A percentile compares a stretch with the other conserved stretches of the same genome.
Conservation (phyloP, 345 rosid species). For the Camelina neglecta region DNA sequence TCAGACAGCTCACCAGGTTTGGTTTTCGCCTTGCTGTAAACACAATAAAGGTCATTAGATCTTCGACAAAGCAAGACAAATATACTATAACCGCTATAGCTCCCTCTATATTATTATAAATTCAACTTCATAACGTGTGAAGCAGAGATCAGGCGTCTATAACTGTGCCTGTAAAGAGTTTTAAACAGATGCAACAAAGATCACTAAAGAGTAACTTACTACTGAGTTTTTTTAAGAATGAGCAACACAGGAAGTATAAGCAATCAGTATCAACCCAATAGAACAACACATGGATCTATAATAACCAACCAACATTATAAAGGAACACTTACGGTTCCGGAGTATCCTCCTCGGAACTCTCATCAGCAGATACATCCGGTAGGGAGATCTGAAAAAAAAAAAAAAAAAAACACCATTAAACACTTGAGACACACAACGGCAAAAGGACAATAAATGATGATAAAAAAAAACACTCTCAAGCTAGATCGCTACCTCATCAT, state of each 20-base stretch:
- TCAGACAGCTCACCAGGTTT: neutral
- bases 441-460: neutral
- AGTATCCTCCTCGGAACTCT: neutral
- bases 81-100: neutral
- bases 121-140: constrained; percentile 1
- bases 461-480: neutral
- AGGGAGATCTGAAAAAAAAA: neutral
- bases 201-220: neutral
- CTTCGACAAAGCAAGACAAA: neutral
- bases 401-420: neutral
- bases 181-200: constrained; percentile 11
- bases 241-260: too few species aligned
- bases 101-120: neutral
- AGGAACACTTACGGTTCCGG: constrained; percentile 36
- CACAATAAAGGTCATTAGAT: neutral
- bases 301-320: too few species aligned
- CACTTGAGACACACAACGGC: neutral
- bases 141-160: neutral
- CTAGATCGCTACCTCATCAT: constrained; percentile 22
- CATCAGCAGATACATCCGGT: constrained; percentile 6
- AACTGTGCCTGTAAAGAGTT: neutral
- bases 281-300: too few species aligned
- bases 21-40: constrained; percentile 11
- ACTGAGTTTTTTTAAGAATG: too few species aligned
- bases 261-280: too few species aligned